These are phyloP conservation scores for Zanthoxylum bungeanum DNA, from an alignment of 345 rosid species.

Conservation along the genomic window DNA sequence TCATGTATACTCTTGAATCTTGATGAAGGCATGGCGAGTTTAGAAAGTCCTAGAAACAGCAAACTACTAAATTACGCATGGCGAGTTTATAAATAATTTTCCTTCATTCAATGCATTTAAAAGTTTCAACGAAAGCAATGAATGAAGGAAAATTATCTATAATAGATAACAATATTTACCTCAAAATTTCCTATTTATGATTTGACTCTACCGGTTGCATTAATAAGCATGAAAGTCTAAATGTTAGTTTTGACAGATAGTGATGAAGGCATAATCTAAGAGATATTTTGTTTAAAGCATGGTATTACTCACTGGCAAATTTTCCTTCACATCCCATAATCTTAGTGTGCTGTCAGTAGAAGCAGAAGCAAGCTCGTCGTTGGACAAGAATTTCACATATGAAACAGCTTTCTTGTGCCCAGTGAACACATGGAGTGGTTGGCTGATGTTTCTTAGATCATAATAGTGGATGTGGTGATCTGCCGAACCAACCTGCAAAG, in stretches of 20 bases:
- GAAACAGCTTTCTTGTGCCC: slow-evolving; percentile 96
- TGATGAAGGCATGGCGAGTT: background rate
- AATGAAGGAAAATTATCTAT: background rate
- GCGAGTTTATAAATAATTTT: too few species aligned
- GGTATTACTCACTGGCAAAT: slow-evolving; percentile 59
- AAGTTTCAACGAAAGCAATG: background rate
- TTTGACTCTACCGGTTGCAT: background rate
- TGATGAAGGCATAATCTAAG: slow-evolving; percentile 5
- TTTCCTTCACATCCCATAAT: slow-evolving; percentile 93
- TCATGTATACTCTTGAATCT: too few species aligned
- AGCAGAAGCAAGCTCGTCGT: slow-evolving; percentile 93
- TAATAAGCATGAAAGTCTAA: background rate
- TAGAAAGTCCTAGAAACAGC: background rate
- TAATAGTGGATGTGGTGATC: slow-evolving; percentile 91
- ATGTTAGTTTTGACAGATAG: background rate
- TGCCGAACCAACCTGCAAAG: slow-evolving; percentile 91
- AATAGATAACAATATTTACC: background rate
- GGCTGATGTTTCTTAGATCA: slow-evolving; percentile 79
- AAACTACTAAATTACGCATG: background rate
- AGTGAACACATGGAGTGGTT: slow-evolving; percentile 84
- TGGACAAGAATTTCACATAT: slow-evolving; percentile 90
- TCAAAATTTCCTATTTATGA: background rate
- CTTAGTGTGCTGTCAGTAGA: slow-evolving; percentile 96
- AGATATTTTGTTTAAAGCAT: background rate
- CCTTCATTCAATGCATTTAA: too few species aligned